A percentile compares a stretch with the other conserved stretches of the same genome.
These are phyloP conservation scores for Verticillium nonalfalfae DNA, from an alignment of 2,329 filamentous ascomycete species.

Conservation along the genomic window DNA sequence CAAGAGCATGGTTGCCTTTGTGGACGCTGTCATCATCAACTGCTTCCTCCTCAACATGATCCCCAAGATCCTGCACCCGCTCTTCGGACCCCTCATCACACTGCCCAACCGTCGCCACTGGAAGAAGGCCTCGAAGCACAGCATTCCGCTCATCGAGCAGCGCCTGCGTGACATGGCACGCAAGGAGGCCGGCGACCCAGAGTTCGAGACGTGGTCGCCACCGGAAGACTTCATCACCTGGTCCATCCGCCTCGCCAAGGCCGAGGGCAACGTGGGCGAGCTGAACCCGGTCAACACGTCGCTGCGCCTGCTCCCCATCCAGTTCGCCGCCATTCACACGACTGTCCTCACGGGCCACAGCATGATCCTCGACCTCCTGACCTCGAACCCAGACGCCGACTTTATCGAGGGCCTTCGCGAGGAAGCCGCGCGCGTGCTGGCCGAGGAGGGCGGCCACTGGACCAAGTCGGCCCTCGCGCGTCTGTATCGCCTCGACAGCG, in stretches of 20 bases:
- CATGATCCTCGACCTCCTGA: slow-evolving; percentile 38
- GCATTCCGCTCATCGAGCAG: slow-evolving; percentile 40
- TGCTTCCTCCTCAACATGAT: slow-evolving; percentile 37
- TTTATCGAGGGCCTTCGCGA: slow-evolving; percentile 33
- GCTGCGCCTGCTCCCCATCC: slow-evolving; percentile 45
- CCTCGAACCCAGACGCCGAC: slow-evolving; percentile 24
- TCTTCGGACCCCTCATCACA: slow-evolving; percentile 38
- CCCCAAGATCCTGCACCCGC: slow-evolving; percentile 39
- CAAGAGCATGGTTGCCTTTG: slow-evolving; percentile 39
- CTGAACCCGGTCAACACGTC: slow-evolving; percentile 41
- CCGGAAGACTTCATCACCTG: slow-evolving; percentile 54
- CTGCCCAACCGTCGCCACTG: slow-evolving; percentile 41
- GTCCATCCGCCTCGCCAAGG: slow-evolving; percentile 43
- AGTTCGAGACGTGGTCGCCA: slow-evolving; percentile 31
- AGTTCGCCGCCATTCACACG: slow-evolving; percentile 55
- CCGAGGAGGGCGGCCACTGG: slow-evolving; percentile 32
- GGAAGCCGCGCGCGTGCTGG: slow-evolving; percentile 28
- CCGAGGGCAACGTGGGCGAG: slow-evolving; percentile 34
- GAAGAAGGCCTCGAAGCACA: slow-evolving; percentile 30
- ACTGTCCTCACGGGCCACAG: slow-evolving; percentile 45
- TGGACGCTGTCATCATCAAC: slow-evolving; percentile 39
- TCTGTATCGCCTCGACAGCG: slow-evolving; percentile 41
- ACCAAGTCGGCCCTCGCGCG: slow-evolving; percentile 35
- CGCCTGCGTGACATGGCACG: slow-evolving; percentile 39
- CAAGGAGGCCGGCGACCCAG: slow-evolving; percentile 30